Evolutionary conservation across 768 basidiomycete species (phyloP).

Genomic region (Trametes coccinea): DNA sequence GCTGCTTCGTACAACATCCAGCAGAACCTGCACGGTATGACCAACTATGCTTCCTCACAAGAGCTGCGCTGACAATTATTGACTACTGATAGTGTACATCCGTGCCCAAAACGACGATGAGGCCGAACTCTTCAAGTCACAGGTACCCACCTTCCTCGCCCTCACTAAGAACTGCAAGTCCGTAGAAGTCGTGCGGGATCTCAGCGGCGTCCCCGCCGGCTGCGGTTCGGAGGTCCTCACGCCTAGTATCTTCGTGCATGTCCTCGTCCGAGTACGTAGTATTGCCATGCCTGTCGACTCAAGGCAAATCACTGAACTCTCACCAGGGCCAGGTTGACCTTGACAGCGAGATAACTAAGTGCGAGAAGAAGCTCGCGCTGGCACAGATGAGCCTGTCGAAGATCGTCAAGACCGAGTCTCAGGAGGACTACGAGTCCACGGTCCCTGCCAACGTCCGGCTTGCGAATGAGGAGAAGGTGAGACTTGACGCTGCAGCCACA

Average conservation of each 20-base stretch:
- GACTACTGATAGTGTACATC: slow-evolving; percentile 61
- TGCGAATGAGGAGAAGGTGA: slow-evolving; percentile 81
- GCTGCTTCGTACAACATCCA: slow-evolving; percentile 90
- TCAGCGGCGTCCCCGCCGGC: slow-evolving; percentile 77
- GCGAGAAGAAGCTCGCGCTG: slow-evolving; percentile 85
- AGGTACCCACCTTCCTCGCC: slow-evolving; percentile 71
- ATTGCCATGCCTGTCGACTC: not conserved
- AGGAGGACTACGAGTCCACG: slow-evolving; percentile 75
- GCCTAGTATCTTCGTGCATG: slow-evolving; percentile 70
- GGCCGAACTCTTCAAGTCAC: slow-evolving; percentile 66
- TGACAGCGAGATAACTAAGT: slow-evolving; percentile 83
- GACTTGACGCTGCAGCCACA: slow-evolving; percentile 25
- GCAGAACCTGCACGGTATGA: slow-evolving; percentile 76
- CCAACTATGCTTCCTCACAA: not conserved
- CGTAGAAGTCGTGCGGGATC: slow-evolving; percentile 62
- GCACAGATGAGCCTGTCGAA: slow-evolving; percentile 72
- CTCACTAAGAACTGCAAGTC: slow-evolving; percentile 89
- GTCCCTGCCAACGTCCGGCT: slow-evolving; percentile 77
- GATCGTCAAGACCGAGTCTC: slow-evolving; percentile 67
- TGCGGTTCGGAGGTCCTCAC: slow-evolving; percentile 85
- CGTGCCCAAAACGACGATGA: slow-evolving; percentile 66
- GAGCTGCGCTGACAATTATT: not conserved
- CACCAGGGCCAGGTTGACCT: slow-evolving; percentile 86
- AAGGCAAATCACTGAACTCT: not conserved
- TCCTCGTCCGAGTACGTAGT: slow-evolving; percentile 76